Percentiles rank a stretch among this genome's conserved stretches.
phyloP scores from a whole-genome alignment of 163 green algal species.

The Scenedesmus sp. region DNA sequence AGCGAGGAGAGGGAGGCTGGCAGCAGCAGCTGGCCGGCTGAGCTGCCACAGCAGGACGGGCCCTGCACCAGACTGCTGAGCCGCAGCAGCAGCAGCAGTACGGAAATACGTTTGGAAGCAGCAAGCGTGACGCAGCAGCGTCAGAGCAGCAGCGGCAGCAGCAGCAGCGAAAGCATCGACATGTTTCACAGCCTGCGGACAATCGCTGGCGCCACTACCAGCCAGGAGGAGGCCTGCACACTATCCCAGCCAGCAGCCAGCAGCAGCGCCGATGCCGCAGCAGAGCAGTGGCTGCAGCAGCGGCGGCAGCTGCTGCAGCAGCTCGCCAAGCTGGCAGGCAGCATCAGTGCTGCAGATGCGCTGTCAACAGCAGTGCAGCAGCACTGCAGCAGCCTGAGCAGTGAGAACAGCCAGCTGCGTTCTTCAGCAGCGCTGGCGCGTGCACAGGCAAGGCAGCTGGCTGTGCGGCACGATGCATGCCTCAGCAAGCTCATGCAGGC shows the following conservation, averaged over 20 bases:
- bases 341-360: neutral
- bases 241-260: neutral
- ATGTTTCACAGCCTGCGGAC: neutral
- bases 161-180: neutral
- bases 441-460: neutral
- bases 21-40: neutral
- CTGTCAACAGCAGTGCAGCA: slow-evolving; percentile 1
- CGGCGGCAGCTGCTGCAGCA: neutral
- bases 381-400: slow-evolving; percentile 9
- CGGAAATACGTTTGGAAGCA: neutral
- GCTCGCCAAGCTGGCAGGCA: neutral
- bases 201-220: neutral
- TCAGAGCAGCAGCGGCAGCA: neutral
- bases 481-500: slow-evolving; percentile 31
- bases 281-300: neutral
- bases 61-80: neutral
- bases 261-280: neutral
- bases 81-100: neutral
- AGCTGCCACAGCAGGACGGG: neutral
- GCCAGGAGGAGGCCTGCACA: neutral
- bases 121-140: neutral
- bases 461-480: neutral
- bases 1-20: neutral
- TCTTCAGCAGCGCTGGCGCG: neutral
- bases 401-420: neutral